A percentile compares a stretch with the other conserved stretches of the same genome.
Conservation (phyloP, 257 asterid species). For the Capsicum rhomboideum region DNA sequence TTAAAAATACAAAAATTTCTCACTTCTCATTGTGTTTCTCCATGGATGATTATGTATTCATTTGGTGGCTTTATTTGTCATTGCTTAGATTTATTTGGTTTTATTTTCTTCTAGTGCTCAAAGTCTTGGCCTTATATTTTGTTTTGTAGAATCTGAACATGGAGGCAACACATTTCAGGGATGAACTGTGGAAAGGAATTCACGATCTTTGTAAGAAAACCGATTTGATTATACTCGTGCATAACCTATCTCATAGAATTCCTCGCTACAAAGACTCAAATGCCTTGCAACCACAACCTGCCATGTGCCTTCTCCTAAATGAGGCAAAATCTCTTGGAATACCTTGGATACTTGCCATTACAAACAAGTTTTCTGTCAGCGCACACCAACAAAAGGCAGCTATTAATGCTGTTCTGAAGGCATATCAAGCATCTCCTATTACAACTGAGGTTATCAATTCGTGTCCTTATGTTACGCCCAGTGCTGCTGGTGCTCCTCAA, state of each 20-base stretch:
- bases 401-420: conserved; percentile 61
- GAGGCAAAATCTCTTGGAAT: conserved; percentile 92
- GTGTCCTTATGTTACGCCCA: conserved; percentile 83
- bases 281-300: conserved; percentile 53
- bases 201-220: conserved; percentile 84
- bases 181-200: conserved; percentile 93
- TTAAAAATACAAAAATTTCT: not conserved
- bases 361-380: conserved; percentile 92
- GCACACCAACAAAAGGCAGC: conserved; percentile 90
- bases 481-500: conserved; percentile 42
- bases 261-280: conserved; percentile 53
- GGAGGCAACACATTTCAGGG: conserved; percentile 90
- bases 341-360: conserved; percentile 93
- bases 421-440: conserved; percentile 76
- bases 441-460: conserved; percentile 74
- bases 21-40: not conserved
- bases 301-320: conserved; percentile 65
- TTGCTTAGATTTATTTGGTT: conserved; percentile 1
- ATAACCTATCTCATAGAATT: conserved; percentile 88
- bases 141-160: conserved; percentile 57
- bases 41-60: not conserved
- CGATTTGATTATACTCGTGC: conserved; percentile 89
- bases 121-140: not conserved
- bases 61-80: not conserved
- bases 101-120: not conserved